phyloP scores from a whole-genome alignment of 768 basidiomycete species.

The Pleurotus salmoneostramineus region DNA sequence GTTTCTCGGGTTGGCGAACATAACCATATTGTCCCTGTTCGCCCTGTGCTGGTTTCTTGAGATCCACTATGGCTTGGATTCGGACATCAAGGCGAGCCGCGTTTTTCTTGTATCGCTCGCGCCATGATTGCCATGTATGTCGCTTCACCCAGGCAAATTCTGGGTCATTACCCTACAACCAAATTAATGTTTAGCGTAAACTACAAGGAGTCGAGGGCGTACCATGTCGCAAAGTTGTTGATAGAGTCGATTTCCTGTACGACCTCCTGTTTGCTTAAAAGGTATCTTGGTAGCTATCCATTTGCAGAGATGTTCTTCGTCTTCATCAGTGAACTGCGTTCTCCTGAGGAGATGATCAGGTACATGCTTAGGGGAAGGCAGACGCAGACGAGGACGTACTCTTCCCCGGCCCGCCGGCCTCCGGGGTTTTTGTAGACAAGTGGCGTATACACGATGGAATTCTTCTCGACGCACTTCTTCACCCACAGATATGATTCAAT shows the following conservation, averaged over 20 bases:
- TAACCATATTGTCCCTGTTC: slow-evolving; percentile 85
- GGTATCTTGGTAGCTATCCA: slow-evolving; percentile 86
- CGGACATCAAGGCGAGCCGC: slow-evolving; percentile 58
- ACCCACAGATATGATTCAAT: slow-evolving; percentile 84
- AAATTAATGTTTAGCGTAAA: neutral
- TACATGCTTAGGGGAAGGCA: neutral
- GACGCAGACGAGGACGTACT: slow-evolving; percentile 42
- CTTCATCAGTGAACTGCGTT: slow-evolving; percentile 73
- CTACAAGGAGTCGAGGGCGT: slow-evolving; percentile 6
- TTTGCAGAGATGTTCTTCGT: slow-evolving; percentile 68
- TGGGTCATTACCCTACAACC: slow-evolving; percentile 52
- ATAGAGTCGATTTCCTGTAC: slow-evolving; percentile 80
- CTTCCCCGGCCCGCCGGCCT: slow-evolving; percentile 76
- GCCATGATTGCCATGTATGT: slow-evolving; percentile 90
- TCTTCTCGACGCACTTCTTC: slow-evolving; percentile 75
- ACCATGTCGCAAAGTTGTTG: slow-evolving; percentile 79
- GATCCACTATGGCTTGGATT: slow-evolving; percentile 64
- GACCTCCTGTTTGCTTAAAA: slow-evolving; percentile 76
- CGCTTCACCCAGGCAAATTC: slow-evolving; percentile 78
- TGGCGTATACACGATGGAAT: slow-evolving; percentile 63
- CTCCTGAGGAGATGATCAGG: slow-evolving; percentile 38
- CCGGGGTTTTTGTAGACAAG: slow-evolving; percentile 83
- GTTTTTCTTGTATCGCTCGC: slow-evolving; percentile 87
- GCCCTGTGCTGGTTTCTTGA: slow-evolving; percentile 63
- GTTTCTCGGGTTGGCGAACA: slow-evolving; percentile 67